Base-by-base conservation (phyloP, 2,329 filamentous ascomycete genomes). In the Colletotrichum musicola region DNA sequence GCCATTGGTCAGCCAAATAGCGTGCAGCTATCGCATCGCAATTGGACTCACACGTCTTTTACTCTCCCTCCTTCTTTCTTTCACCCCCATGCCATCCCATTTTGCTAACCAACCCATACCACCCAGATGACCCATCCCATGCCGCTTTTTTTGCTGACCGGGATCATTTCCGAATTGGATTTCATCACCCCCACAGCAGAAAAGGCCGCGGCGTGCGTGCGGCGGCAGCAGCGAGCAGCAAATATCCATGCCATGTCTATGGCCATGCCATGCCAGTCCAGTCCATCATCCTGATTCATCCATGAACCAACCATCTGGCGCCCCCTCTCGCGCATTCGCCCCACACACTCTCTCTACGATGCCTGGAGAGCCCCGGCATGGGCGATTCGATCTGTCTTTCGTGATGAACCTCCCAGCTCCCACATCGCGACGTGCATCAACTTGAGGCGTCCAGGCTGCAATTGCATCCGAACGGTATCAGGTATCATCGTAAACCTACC, bases 151-250 rank as follows among this genome's bases (percentile, higher is more conserved):
- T 38, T 38, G 38, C 51, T 67, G 44, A 67, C 59, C 27, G 51
- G 59, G 59, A 57, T 67, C 35, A 22, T n/a, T 44, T 57, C 44
- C 63, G 59, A 38, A 47, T 49, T 51, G n/a, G 63, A 62, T 20
- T 49, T 49, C 40, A 18, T 40, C 62, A 18, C 25, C 30, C 40
- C 40, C 13, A n/a, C 40, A 42, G 10, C 40, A 42, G 40, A 42
- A n/a, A 14, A 42, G 40, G 30, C 30, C 40, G 40, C 40, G 40
- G 40, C 40, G 40, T 42, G 40, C 40, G 40, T 42, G 40, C 40
- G 40, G 40, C 40, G 40, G 40, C 40, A 30, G 27, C 27, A 6
- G 9, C 27, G 5, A 30, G 27, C 27, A 30, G 27, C 27, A 30
- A 30, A 9, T 30, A 30, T 30, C 27, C 27, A 30, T 30, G 27